phyloP scores from a whole-genome alignment of 345 rosid genomes.

The Citrus australasica region DNA sequence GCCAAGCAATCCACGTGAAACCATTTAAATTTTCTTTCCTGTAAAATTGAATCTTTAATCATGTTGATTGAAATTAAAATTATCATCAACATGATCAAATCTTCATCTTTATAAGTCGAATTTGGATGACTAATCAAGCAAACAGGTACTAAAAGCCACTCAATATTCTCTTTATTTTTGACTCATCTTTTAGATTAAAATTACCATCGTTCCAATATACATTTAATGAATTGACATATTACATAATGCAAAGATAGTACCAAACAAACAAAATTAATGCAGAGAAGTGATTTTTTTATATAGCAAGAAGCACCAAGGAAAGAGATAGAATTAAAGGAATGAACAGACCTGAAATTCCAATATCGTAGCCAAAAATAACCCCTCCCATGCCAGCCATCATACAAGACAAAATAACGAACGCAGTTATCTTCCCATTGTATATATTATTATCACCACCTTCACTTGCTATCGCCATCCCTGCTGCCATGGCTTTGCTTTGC shows the following conservation, averaged over 20 bases:
- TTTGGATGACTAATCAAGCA: no score
- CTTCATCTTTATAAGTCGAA: no score
- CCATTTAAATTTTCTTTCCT: no score
- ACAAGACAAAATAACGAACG: constrained; percentile 64
- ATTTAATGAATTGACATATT: not conserved
- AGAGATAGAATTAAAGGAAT: not conserved
- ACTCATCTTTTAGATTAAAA: not conserved
- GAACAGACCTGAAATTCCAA: constrained; percentile 64
- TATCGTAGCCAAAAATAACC: constrained; percentile 80
- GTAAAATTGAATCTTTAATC: no score
- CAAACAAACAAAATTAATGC: not conserved
- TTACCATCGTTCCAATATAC: not conserved
- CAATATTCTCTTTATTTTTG: no score
- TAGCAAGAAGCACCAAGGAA: no score
- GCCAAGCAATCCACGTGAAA: not conserved
- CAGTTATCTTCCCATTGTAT: constrained; percentile 53
- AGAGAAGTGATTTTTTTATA: not conserved
- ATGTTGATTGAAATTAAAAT: no score
- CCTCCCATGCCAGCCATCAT: constrained; percentile 93
- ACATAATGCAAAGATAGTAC: no score
- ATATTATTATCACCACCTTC: constrained; percentile 16
- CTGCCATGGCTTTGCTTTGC: constrained; percentile 40
- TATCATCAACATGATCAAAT: no score
- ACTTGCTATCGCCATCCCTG: constrained; percentile 22
- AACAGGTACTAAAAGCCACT: no score